phyloP scores from a whole-genome alignment of 192 early-diverging fungal genomes.

The Gonapodya sp. region DNA sequence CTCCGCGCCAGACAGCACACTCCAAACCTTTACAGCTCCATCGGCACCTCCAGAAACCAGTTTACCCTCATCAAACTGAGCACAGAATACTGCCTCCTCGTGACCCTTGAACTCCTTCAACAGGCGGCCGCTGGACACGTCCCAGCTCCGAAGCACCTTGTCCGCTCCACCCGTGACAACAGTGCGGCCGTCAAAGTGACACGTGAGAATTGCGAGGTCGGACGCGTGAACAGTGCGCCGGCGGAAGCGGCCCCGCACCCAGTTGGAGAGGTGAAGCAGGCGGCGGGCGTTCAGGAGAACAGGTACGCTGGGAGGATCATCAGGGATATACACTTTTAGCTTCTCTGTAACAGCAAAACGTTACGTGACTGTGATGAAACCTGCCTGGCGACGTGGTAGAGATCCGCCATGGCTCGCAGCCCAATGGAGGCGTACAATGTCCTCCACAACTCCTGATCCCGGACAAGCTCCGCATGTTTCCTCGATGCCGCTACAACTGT shows the following conservation, averaged over 20 bases:
- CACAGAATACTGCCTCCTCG: constrained; percentile 16
- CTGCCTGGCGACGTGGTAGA: constrained; percentile 12
- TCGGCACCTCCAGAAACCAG: constrained; percentile 19
- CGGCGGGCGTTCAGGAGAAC: constrained; percentile 20
- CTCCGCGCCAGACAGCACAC: neutral
- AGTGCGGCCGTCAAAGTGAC: constrained; percentile 19
- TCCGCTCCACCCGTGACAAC: constrained; percentile 23
- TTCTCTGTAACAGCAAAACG: too few species aligned
- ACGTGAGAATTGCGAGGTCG: constrained; percentile 14
- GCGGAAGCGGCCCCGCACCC: constrained; percentile 21
- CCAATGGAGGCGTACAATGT: constrained; percentile 23
- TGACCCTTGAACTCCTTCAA: constrained; percentile 19
- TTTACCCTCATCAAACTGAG: constrained; percentile 18
- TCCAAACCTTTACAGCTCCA: constrained; percentile 18
- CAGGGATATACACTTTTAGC: too few species aligned
- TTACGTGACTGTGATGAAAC: too few species aligned
- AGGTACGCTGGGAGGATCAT: neutral
- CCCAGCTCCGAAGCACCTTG: constrained; percentile 14
- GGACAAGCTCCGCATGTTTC: neutral
- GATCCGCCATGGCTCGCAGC: constrained; percentile 18
- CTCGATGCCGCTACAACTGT: constrained; percentile 16
- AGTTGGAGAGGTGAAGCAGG: constrained; percentile 16
- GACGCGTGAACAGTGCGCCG: constrained; percentile 19
- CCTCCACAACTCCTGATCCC: constrained; percentile 17
- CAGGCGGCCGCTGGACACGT: constrained; percentile 12